Conservation (phyloP, 306 rosid species). For the Prunus davidiana region DNA sequence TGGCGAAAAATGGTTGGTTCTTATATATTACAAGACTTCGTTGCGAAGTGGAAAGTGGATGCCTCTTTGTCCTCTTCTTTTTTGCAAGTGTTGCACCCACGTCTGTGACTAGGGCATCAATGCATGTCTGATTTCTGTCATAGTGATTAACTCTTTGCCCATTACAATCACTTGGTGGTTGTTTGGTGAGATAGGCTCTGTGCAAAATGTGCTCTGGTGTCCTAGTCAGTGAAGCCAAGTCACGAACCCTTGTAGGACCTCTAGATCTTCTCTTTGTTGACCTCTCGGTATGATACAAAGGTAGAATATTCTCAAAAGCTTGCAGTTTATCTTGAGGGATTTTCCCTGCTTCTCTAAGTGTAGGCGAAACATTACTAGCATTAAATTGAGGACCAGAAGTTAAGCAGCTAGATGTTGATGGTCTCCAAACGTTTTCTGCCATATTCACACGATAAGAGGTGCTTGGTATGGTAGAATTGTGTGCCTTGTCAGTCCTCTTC, state of each 20-base stretch:
- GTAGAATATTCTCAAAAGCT: slow-evolving; percentile 11
- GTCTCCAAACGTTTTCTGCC: slow-evolving; percentile 9
- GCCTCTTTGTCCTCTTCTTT: slow-evolving; percentile 53
- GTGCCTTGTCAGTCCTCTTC: slow-evolving; percentile 27
- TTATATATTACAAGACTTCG: slow-evolving; percentile 33
- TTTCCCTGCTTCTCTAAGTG: slow-evolving; percentile 5
- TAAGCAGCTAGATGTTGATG: slow-evolving; percentile 3
- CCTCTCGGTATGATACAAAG: slow-evolving; percentile 17
- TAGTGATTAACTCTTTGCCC: slow-evolving; percentile 24
- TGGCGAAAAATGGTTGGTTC: slow-evolving; percentile 25
- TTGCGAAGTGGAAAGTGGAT: slow-evolving; percentile 26
- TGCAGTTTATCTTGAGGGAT: slow-evolving; percentile 11
- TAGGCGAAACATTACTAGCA: background rate
- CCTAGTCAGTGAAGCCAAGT: slow-evolving; percentile 35
- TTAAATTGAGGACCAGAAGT: background rate
- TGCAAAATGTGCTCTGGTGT: slow-evolving; percentile 23
- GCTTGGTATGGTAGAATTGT: slow-evolving; percentile 15
- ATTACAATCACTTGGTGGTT: slow-evolving; percentile 16
- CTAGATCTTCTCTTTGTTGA: slow-evolving; percentile 51
- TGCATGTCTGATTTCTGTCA: slow-evolving; percentile 35
- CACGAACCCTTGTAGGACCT: slow-evolving; percentile 34
- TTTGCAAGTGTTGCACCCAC: slow-evolving; percentile 36
- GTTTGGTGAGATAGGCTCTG: slow-evolving; percentile 24
- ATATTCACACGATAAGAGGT: slow-evolving; percentile 8
- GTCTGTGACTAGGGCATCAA: slow-evolving; percentile 37